Evolutionary conservation across 768 basidiomycete species (phyloP).

Genomic region (Auricularia heimuer): DNA sequence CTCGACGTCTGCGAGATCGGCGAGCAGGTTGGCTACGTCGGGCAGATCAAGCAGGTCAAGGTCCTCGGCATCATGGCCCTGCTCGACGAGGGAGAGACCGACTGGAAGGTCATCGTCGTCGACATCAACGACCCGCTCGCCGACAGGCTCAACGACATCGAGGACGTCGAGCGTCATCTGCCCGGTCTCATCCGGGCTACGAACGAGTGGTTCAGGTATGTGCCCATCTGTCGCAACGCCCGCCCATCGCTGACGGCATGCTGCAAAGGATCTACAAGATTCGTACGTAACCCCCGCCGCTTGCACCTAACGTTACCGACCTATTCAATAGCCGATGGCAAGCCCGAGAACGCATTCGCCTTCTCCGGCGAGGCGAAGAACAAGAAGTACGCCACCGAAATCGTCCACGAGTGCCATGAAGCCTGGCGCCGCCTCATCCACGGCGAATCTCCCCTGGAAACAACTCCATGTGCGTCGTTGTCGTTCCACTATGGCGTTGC

Average conservation of each 20-base stretch:
- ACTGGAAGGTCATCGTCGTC: conserved; percentile 99
- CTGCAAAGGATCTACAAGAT: conserved; percentile 81
- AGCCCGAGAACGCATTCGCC: conserved; percentile 96
- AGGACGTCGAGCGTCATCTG: conserved; percentile 96
- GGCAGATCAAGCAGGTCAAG: conserved; percentile 99
- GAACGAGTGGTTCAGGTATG: conserved; percentile 96
- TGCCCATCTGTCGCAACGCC: background rate
- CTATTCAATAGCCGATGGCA: conserved; percentile 53
- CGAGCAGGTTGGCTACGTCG: conserved; percentile 93
- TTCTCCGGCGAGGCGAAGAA: conserved; percentile 99
- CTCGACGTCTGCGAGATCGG: conserved; percentile 99
- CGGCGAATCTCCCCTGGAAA: conserved; percentile 65
- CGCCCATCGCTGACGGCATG: conserved; percentile 5
- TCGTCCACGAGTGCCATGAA: conserved; percentile 98
- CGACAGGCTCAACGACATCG: conserved; percentile 93
- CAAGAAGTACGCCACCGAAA: conserved; percentile 98
- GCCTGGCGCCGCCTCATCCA: conserved; percentile 90
- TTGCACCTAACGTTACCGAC: background rate
- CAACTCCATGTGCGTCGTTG: conserved; percentile 69
- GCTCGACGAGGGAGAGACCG: conserved; percentile 98
- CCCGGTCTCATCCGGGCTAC: conserved; percentile 95
- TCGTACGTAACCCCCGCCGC: conserved; percentile 20
- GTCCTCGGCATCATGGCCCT: conserved; percentile 99
- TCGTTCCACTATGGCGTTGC: background rate
- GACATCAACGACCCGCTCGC: conserved; percentile 94